Evolutionary conservation across 2,329 filamentous ascomycete species (phyloP).

Genomic region (Verticillium klebahnii): DNA sequence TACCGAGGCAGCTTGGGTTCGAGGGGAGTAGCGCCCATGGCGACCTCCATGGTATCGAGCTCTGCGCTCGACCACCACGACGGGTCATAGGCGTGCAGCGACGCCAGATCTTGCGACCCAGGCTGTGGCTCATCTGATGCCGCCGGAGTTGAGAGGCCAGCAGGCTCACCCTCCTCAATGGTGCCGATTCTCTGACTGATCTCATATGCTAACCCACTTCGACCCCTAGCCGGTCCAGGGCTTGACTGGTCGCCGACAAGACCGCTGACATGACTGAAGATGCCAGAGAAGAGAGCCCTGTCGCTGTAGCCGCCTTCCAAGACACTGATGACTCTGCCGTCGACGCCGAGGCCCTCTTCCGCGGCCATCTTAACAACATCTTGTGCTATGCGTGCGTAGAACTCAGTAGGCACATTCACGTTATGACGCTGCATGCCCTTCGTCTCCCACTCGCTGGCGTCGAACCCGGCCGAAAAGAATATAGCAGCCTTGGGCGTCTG

Average conservation of each 20-base stretch:
- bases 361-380: slow-evolving; percentile 80
- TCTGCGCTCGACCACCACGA: slow-evolving; percentile 66
- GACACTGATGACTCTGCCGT: slow-evolving; percentile 86
- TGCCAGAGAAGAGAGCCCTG: slow-evolving; percentile 79
- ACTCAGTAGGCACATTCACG: slow-evolving; percentile 93
- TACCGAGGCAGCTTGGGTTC: slow-evolving; percentile 50
- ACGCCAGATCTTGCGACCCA: slow-evolving; percentile 14
- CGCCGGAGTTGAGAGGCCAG: background rate
- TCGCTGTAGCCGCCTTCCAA: slow-evolving; percentile 96
- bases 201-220: slow-evolving; percentile 49
- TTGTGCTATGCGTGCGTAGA: slow-evolving; percentile 85
- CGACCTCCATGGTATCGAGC: slow-evolving; percentile 65
- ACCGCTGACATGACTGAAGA: slow-evolving; percentile 85
- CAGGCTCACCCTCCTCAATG: slow-evolving; percentile 26
- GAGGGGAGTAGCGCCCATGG: slow-evolving; percentile 45
- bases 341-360: slow-evolving; percentile 71
- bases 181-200: slow-evolving; percentile 50
- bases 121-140: background rate
- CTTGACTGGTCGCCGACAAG: slow-evolving; percentile 54
- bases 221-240: slow-evolving; percentile 17
- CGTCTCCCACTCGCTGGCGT: slow-evolving; percentile 93
- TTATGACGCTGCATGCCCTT: slow-evolving; percentile 92
- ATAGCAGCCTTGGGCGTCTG: slow-evolving; percentile 76
- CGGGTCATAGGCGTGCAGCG: slow-evolving; percentile 52
- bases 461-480: slow-evolving; percentile 93